Base-by-base conservation (phyloP, 352 stramenopile species). In the Globisporangium rhizosaccharum region DNA sequence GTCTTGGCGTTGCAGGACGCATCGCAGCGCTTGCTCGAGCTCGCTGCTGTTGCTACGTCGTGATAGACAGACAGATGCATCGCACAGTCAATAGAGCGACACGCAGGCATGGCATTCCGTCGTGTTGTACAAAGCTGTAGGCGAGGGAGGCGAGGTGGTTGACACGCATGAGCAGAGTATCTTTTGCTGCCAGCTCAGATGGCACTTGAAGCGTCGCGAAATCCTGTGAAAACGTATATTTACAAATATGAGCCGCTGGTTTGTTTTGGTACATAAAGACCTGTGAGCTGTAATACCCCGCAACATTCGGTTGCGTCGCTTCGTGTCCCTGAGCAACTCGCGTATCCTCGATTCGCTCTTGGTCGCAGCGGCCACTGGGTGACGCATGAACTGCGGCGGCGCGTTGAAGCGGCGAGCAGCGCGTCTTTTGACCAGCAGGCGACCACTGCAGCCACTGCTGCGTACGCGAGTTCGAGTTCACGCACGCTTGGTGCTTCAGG, bases 1-100 rank as follows among this genome's bases (percentile, higher is more conserved):
- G 77, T 88, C 17, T 53, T 93, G 17, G 66, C 71, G 39, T 58
- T 75, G 20, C 59, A 70, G 42, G 74, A 76, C 20, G 56, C 57
- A 3, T 71, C 73, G 23, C 59, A 68, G 23, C 57, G 57, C 26
- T 59, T 90, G 50, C 63, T 87, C 33, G 51, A 61, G 23, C 33
- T 72, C 30, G 51, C 72, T 5, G 23, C 47, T 28, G 23, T 20
- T 28, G 36, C 25, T 4, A 15, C 20, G 36, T 30, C 28, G 18
- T 55, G 56, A 54, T 20, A 42, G 20, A 26, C 33, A 12, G 33
- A 39, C 33, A 36, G 30, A 36, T 2, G 9, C 30, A 36, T 36
- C 30, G 9, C 30, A 10, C 30, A 36, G 30, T 36, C 30, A 36
- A 36, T 2, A 36, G 23, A 23, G 23, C 23, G 23, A 23, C 23